Percentiles rank a stretch among this genome's conserved stretches.
Evolutionary conservation across 1,284 basidiomycete genomes (phyloP).

Genomic region (Anthracocystis setariae): DNA sequence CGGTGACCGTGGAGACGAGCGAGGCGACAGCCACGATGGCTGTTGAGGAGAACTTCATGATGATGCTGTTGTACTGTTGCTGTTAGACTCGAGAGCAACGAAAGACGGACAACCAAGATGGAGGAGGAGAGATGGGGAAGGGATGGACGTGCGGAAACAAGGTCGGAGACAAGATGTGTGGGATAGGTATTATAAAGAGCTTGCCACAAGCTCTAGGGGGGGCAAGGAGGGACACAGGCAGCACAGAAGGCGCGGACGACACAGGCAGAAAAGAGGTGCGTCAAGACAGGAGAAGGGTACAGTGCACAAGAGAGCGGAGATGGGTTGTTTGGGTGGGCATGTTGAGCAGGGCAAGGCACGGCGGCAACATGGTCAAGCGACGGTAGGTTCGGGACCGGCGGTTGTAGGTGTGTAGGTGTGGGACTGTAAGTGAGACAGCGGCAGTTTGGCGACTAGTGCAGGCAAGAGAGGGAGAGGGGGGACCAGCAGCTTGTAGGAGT

Average conservation of each 20-base stretch:
- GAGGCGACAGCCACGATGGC: constrained; percentile 38
- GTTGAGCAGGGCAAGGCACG: no score
- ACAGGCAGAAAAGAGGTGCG: no score
- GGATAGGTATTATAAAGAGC: no score
- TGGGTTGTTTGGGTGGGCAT: no score
- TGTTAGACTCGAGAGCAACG: background rate
- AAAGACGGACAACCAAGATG: constrained; percentile 3
- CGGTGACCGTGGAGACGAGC: constrained; percentile 38
- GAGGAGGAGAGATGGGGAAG: background rate
- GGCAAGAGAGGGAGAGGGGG: background rate
- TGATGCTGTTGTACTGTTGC: background rate
- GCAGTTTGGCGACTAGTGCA: background rate
- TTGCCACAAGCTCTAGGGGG: no score
- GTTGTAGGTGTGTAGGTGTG: background rate
- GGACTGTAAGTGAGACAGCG: background rate
- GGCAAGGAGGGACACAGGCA: no score
- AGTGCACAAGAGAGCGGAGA: background rate
- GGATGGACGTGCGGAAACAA: background rate
- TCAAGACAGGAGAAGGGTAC: no score
- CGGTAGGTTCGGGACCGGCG: no score
- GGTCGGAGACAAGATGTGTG: no score
- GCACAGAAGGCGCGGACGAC: no score
- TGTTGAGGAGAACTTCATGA: constrained; percentile 44
- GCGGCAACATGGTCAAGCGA: no score
- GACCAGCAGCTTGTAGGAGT: background rate